Evolutionary conservation across 345 rosid genomes (phyloP), one percentile per base, ranked within the genome.

Genomic region (Citrus maxima): DNA sequence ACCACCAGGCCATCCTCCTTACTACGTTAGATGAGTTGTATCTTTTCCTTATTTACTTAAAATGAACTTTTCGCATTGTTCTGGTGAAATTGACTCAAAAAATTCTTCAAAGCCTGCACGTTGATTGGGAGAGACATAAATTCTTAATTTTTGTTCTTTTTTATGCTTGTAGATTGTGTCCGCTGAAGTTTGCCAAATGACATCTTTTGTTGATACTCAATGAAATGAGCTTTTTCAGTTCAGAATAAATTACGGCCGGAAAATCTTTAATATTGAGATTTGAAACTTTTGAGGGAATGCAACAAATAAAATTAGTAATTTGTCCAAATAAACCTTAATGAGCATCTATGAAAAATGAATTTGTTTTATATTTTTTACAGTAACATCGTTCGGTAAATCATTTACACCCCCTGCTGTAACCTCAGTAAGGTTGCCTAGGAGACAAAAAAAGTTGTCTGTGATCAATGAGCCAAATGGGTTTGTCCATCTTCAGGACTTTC

Each of bases 1-100:
- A 2, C 78, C 78, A 10, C 80, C 86, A 10, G 90, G 83, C 69
- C 85, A 83, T 78, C 85, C 87, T 77, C 86, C 82, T 68, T 83
- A 79, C 74, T 85, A 87, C 40, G 73, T 83, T 46, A 79, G 80
- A 86, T 88, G 82, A 82, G 69, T 54, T 78, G 54, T 59, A 51
- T 60, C 37, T 9, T 58, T 67, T 67, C 35, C 35, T 6, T 13
- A 14, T 56, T 37, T 35, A 25, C 40, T 67, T 55, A 24, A 42
- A 64, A 64, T 38, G 22, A 22, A 6, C 21, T 74, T 8, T 34
- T 2, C 0, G 40, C 79, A 35, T 77, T 77, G 73, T 67, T 77
- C 28, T 25, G 55, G 56, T 67, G 27, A 66, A 24, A 19, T 37
- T 77, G 38, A 59, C 38, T 77, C 27, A n/a, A 46, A 37, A 51